These are phyloP conservation scores for Kalanchoe fedtschenkoi DNA, from an alignment of 164 flowering plant species.

Conservation along the genomic window DNA sequence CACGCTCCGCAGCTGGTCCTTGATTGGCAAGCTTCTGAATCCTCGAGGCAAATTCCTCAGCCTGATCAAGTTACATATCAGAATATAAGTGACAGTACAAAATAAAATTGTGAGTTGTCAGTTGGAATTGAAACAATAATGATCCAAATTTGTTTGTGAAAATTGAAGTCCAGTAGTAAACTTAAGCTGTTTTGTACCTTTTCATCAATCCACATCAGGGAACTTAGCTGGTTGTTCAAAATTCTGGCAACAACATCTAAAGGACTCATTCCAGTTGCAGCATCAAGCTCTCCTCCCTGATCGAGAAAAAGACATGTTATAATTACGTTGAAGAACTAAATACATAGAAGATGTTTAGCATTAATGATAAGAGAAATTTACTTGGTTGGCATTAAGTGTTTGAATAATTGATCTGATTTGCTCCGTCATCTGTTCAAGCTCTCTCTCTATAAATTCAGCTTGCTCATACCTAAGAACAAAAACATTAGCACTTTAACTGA, in stretches of 20 bases:
- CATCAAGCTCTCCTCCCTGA: conserved; percentile 82
- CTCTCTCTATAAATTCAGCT: conserved; percentile 82
- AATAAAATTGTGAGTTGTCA: not conserved
- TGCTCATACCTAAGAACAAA: conserved; percentile 76
- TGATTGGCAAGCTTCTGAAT: conserved; percentile 54
- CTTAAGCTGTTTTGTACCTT: conserved; percentile 35
- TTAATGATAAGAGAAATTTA: conserved; percentile 12
- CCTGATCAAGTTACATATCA: conserved; percentile 23
- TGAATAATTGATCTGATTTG: conserved; percentile 83
- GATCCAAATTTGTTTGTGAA: not conserved
- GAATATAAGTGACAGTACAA: not conserved
- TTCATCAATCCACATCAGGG: conserved; percentile 95
- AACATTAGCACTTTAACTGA: not conserved
- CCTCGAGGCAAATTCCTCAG: conserved; percentile 59
- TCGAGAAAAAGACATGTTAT: not conserved
- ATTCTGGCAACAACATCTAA: conserved; percentile 74
- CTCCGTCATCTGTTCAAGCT: conserved; percentile 85
- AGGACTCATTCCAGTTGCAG: conserved; percentile 66
- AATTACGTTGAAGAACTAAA: not conserved
- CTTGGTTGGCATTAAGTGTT: conserved; percentile 74
- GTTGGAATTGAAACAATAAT: not conserved
- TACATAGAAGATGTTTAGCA: not conserved
- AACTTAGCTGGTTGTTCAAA: conserved; percentile 85
- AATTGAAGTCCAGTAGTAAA: not conserved
- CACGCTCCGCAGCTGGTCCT: conserved; percentile 48